phyloP scores from a whole-genome alignment of 2,329 filamentous ascomycete species.

The Shiraia bambusicola region DNA sequence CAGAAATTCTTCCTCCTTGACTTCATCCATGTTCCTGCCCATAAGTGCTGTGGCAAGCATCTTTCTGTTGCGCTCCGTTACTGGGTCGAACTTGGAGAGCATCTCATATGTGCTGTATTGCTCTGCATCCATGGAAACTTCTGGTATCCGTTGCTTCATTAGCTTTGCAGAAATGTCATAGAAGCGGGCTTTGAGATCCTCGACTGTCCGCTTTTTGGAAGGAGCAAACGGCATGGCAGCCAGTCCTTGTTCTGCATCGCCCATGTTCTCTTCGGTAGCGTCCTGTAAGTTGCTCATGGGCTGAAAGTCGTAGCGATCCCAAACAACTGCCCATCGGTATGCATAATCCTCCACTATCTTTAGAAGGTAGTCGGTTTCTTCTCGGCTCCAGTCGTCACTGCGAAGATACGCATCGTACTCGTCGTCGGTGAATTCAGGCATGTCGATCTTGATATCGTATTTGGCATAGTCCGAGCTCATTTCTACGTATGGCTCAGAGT shows the following conservation, averaged over 20 bases:
- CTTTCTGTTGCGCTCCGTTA: conserved; percentile 78
- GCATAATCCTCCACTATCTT: conserved; percentile 74
- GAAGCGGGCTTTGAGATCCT: conserved; percentile 89
- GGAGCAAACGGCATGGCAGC: conserved; percentile 46
- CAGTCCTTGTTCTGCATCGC: conserved; percentile 27
- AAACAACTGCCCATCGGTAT: conserved; percentile 86
- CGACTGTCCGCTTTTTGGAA: conserved; percentile 66
- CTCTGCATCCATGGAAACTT: conserved; percentile 70
- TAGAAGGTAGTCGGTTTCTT: conserved; percentile 92
- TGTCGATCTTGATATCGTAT: conserved; percentile 78
- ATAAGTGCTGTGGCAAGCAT: conserved; percentile 79
- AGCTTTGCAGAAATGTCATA: conserved; percentile 72
- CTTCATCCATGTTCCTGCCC: conserved; percentile 79
- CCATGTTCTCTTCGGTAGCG: conserved; percentile 21
- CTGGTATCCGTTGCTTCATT: conserved; percentile 45
- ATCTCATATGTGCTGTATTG: conserved; percentile 83
- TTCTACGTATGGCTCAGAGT: conserved; percentile 41
- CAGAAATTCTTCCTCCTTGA: conserved; percentile 86
- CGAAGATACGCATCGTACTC: conserved; percentile 78
- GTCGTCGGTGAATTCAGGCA: conserved; percentile 81
- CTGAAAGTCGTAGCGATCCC: conserved; percentile 85
- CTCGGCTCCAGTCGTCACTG: conserved; percentile 79
- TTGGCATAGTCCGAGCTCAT: conserved; percentile 70
- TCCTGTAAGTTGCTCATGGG: conserved; percentile 35
- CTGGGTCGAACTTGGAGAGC: conserved; percentile 82